Evolutionary conservation across 2,329 filamentous ascomycete genomes (phyloP).

Genomic region (Dactylellina parvicollis): DNA sequence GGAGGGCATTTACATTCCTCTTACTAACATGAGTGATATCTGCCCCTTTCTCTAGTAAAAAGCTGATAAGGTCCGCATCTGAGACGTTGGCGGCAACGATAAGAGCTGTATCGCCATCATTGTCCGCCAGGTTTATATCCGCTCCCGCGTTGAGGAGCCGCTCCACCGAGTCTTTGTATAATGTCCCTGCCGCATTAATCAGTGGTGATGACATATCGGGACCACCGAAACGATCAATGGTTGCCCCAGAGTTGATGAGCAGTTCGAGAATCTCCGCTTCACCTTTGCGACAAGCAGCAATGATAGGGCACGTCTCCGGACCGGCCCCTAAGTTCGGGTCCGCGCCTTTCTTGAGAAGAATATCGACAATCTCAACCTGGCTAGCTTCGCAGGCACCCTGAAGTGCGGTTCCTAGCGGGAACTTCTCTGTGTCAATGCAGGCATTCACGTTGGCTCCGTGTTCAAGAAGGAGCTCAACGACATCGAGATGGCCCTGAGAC

Average conservation of each 20-base stretch:
- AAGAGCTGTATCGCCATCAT: slow-evolving; percentile 59
- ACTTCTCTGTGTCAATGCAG: slow-evolving; percentile 58
- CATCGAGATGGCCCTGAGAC: slow-evolving; percentile 26
- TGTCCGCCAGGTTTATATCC: slow-evolving; percentile 35
- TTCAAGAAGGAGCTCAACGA: slow-evolving; percentile 32
- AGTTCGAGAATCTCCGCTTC: slow-evolving; percentile 61
- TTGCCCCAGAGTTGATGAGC: slow-evolving; percentile 60
- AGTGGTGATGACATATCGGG: slow-evolving; percentile 61
- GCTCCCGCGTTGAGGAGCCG: slow-evolving; percentile 37
- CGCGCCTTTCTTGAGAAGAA: slow-evolving; percentile 61
- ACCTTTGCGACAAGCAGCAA: slow-evolving; percentile 60
- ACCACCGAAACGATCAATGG: slow-evolving; percentile 61
- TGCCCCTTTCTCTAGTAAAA: slow-evolving; percentile 61
- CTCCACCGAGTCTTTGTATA: slow-evolving; percentile 58
- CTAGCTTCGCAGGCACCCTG: slow-evolving; percentile 62
- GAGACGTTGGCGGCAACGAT: slow-evolving; percentile 61
- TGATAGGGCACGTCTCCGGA: slow-evolving; percentile 60
- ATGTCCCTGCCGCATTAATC: slow-evolving; percentile 61
- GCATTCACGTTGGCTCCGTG: slow-evolving; percentile 57
- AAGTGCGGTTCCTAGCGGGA: slow-evolving; percentile 61
- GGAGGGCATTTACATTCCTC: slow-evolving; percentile 59
- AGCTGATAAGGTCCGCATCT: slow-evolving; percentile 60
- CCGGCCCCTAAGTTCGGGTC: slow-evolving; percentile 62
- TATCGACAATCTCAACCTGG: slow-evolving; percentile 60
- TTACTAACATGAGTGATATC: slow-evolving; percentile 60